These are phyloP conservation scores for Botryosphaeria agaves DNA, from an alignment of 2,329 filamentous ascomycete species.

Conservation along the genomic window DNA sequence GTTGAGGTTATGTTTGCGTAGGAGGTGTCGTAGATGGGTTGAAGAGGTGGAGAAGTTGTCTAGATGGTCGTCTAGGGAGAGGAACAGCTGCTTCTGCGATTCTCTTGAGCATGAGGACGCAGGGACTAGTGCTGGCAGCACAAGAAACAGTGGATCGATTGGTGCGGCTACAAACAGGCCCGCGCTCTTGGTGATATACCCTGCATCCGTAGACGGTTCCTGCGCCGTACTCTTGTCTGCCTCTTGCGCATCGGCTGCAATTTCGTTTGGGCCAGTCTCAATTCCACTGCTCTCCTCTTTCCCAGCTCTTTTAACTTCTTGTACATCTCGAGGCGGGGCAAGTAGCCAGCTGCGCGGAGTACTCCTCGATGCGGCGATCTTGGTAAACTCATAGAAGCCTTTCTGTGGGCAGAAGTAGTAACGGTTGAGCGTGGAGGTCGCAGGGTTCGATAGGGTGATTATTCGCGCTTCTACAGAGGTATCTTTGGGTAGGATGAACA, in stretches of 20 bases:
- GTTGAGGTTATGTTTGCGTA: slow-evolving; percentile 25
- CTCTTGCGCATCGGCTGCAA: neutral
- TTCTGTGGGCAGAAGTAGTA: slow-evolving; percentile 42
- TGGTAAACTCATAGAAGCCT: slow-evolving; percentile 45
- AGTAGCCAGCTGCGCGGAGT: slow-evolving; percentile 39
- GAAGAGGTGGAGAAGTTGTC: slow-evolving; percentile 40
- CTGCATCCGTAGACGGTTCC: slow-evolving; percentile 10
- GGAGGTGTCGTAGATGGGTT: slow-evolving; percentile 40
- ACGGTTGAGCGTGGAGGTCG: slow-evolving; percentile 26
- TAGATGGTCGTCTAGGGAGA: slow-evolving; percentile 54
- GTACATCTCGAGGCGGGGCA: slow-evolving; percentile 12
- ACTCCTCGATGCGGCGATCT: slow-evolving; percentile 32
- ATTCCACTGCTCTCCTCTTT: slow-evolving; percentile 3
- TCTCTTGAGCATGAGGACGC: slow-evolving; percentile 25
- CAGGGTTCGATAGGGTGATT: slow-evolving; percentile 36
- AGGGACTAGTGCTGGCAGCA: slow-evolving; percentile 52
- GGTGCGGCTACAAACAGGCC: slow-evolving; percentile 72
- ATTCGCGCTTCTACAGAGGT: slow-evolving; percentile 35
- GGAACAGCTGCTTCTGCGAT: slow-evolving; percentile 42
- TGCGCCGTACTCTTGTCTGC: neutral
- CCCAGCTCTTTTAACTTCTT: no score
- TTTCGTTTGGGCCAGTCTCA: neutral
- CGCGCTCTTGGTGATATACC: slow-evolving; percentile 46
- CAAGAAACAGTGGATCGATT: slow-evolving; percentile 68
- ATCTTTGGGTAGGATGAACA: slow-evolving; percentile 39